Evolutionary conservation across 176 grass and related monocot genomes (phyloP).

Genomic region (Secale cereale): DNA sequence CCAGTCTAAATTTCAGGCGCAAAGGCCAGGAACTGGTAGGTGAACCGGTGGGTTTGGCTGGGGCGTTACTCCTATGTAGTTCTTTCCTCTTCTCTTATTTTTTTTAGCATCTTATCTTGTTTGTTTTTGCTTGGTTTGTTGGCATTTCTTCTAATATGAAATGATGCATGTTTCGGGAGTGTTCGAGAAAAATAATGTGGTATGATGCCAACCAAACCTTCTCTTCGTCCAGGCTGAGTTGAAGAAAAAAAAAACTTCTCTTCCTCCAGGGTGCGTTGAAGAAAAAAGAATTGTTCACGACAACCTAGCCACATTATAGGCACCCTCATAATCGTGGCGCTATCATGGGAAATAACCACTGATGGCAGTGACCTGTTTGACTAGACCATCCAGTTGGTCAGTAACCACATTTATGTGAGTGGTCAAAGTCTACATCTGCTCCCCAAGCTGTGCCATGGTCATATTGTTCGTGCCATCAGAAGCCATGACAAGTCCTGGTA

Average conservation of each 20-base stretch:
- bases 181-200: not conserved
- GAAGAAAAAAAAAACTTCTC: not conserved
- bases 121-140: no score
- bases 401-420: not conserved
- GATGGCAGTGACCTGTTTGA: not conserved
- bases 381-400: not conserved
- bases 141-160: no score
- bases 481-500: not conserved
- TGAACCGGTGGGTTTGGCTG: no score
- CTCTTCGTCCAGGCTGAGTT: not conserved
- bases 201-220: not conserved
- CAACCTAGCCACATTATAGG: not conserved
- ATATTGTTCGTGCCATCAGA: not conserved
- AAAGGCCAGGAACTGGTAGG: no score
- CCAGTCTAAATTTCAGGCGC: no score
- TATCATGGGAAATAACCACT: not conserved
- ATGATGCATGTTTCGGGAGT: no score
- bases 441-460: not conserved
- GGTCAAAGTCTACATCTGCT: slow-evolving; percentile 1
- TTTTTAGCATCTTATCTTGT: no score
- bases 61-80: no score
- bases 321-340: not conserved
- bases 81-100: no score
- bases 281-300: not conserved
- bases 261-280: not conserved